Base-by-base conservation (phyloP, 1,139 yeast species). In the Lodderomyces margitis region DNA sequence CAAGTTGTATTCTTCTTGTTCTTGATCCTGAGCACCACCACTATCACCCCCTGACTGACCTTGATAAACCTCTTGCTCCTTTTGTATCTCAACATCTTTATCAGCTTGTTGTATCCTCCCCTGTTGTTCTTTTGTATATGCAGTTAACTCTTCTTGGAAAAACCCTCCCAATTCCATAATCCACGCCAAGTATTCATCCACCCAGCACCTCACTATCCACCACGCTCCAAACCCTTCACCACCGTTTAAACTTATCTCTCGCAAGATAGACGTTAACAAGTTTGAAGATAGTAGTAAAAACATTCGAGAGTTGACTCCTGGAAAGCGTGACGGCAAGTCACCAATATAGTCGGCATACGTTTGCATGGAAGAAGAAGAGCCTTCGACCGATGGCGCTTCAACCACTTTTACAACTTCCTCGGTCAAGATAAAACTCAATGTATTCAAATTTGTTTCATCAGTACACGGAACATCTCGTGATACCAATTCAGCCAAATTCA, bases 141-240 rank as follows among this genome's bases (percentile, higher is more conserved):
- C 19, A 10, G 3, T 14, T 15, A 66, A 57, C 21, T 68, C 74
- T n/a, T 60, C 62, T 27, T 59, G 58, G 31, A 80, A 60, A 51
- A 80, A 81, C 0, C 88, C 87, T 7, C 88, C 86, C 39, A 82
- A 61, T 54, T 84, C 91, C 17, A 84, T 83, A 41, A 75, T 64
- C 83, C 88, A 83, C 1, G 75, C 74, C 50, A 83, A 65, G 74
- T 80, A 84, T 55, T 84, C 92, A 54, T 82, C 87, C 6, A 82
- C 68, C 91, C 94, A 86, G 57, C 88, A 81, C 43, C 86, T 68
- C 11, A 85, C 71, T 28, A 79, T 75, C 89, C 91, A 85, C 91
- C 94, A 85, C 1, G 83, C 78, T 9, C 83, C 83, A 58, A 85
- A 83, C 2, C 83, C 76, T 39, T 73, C 75, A 3, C 84, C 83